Percentiles rank a stretch among this genome's conserved stretches.
Conservation (phyloP, 345 rosid species). For the Euphorbia lathyris region DNA sequence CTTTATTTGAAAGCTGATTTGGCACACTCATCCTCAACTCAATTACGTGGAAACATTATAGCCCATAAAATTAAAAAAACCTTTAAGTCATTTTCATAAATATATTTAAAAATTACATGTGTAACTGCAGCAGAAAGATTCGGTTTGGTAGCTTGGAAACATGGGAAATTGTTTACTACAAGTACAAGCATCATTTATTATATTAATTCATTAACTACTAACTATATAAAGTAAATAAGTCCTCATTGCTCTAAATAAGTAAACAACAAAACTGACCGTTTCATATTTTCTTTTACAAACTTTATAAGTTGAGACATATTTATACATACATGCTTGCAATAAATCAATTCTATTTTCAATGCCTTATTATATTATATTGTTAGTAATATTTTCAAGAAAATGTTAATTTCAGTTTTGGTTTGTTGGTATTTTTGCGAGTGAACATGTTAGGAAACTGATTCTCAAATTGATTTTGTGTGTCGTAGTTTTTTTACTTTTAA, state of each 20-base stretch:
- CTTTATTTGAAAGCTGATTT: constrained; percentile 18
- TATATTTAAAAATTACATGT: neutral
- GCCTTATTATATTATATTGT: too few species aligned
- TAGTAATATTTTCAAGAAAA: too few species aligned
- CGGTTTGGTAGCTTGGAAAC: constrained; percentile 52
- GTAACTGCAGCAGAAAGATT: constrained; percentile 47
- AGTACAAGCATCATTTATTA: constrained; percentile 47
- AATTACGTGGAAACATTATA: constrained; percentile 20
- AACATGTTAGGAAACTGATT: too few species aligned
- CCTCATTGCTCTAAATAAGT: too few species aligned
- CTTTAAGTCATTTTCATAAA: constrained; percentile 44
- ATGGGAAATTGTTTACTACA: constrained; percentile 70
- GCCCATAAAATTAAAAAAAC: constrained; percentile 12
- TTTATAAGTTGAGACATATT: too few species aligned
- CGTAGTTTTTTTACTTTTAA: too few species aligned
- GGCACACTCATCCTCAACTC: constrained; percentile 27
- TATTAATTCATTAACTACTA: neutral
- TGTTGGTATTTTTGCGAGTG: too few species aligned
- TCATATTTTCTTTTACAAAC: too few species aligned
- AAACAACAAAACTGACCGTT: too few species aligned
- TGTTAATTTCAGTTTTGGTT: too few species aligned
- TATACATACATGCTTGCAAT: neutral
- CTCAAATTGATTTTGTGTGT: too few species aligned
- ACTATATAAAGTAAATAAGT: neutral
- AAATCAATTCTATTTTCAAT: neutral